Conservation (phyloP, 352 stramenopile species). For the Phytophthora sp. region DNA sequence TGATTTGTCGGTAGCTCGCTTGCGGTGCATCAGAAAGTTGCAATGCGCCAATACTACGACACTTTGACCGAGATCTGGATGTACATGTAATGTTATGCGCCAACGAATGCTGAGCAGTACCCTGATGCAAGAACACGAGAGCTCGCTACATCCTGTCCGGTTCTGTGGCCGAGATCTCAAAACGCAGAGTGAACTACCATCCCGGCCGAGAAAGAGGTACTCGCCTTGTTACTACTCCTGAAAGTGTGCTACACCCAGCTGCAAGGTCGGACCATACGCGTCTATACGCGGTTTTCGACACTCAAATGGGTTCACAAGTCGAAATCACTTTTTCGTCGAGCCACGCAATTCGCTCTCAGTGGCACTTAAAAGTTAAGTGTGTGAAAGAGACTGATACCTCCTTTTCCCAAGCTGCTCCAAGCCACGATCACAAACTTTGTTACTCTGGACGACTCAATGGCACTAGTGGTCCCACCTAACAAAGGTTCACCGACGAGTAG, state of each 20-base stretch:
- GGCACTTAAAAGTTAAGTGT: constrained; percentile 8
- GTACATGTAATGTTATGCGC: not conserved
- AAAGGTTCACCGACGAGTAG: not conserved
- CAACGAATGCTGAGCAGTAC: not conserved
- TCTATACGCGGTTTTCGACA: constrained; percentile 23
- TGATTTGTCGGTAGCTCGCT: not conserved
- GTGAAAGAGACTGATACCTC: too few relatives aligned
- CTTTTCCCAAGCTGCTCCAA: too few relatives aligned
- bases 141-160: constrained; percentile 5
- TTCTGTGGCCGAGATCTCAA: constrained; percentile 3
- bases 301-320: constrained; percentile 21
- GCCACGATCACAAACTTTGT: constrained; percentile 4
- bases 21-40: not conserved
- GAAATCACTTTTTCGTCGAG: constrained; percentile 7
- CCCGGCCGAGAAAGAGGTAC: constrained; percentile 10
- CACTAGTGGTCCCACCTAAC: not conserved
- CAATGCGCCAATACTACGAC: not conserved
- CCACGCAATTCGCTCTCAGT: constrained; percentile 13
- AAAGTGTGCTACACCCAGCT: constrained; percentile 14
- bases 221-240: constrained; percentile 9
- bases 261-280: not conserved
- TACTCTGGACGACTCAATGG: not conserved
- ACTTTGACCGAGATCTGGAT: not conserved
- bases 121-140: not conserved
- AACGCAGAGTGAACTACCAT: constrained; percentile 7